Evolutionary conservation across 1,284 basidiomycete species (phyloP), one percentile per base, ranked within the genome.

Genomic region (Boletus holoroseus): DNA sequence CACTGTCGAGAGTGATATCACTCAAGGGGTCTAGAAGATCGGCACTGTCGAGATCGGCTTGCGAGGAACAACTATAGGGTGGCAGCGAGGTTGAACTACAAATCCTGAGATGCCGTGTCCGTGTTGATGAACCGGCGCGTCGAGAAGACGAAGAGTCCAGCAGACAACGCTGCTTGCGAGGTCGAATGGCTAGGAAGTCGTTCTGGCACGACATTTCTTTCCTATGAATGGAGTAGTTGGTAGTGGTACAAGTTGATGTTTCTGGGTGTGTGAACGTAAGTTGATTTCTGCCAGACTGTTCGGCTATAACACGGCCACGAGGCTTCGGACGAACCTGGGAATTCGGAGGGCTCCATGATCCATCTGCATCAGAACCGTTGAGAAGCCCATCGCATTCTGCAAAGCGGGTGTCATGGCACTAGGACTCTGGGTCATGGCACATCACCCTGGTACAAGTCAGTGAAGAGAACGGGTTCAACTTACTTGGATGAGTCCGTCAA

Each of bases 211-310:
- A 53, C 64, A 64, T 68, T 12, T 37, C 37, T 43, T 51, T 36
- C 32, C 49, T 50, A 31, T 41, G 50, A 38, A 47, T 24, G 30
- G 38, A 36, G 42, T 13, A 5, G 47, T 18, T 36, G 37, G 42
- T 66, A 38, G 50, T 56, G 37, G 58, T 66, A 62, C 63, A 68
- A 36, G 64, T 62, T 53, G 41, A 49, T 46, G 47, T 48, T 30
- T 44, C 16, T 31, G 35, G 35, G 30, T 24, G 26, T 61, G 62
- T 51, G 55, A 64, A 66, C 53, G 51, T 60, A 65, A 66, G 66
- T 64, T 68, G 64, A 55, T 31, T 59, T 59, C 40, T 31, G 5
- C 7, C 59, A 27, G 26, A 16, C 11, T 3, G 56, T 28, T 64
- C 59, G 56, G 53, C 49, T 62, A 54, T 38, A 39, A 40, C 41